Evolutionary conservation across 2,329 filamentous ascomycete species (phyloP), one percentile per base, ranked within the genome.

Genomic region (Fusarium sororula): DNA sequence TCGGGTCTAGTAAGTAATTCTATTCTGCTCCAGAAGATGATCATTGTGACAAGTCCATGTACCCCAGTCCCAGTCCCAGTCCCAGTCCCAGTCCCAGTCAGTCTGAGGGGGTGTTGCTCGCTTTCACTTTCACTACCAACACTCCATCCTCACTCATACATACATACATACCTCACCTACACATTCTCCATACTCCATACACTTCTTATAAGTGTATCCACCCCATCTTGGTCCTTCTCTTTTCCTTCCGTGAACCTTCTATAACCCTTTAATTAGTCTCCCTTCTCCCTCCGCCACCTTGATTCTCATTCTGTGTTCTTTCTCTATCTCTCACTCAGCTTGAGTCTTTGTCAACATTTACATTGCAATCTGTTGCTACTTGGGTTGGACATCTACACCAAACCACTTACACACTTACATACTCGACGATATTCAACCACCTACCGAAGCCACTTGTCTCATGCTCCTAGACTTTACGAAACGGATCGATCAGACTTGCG

Each of bases 131-230:
- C 66, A 50, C 42, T 67, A 75, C 66, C 47, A 72, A 66, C 42
- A 68, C 71, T 73, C 74, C 67, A 67, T 67, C 56, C 56, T 59
- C 32, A 35, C 56, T 59, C 14, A 35, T 35, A 35, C 56, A 51
- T 59, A 35, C 56, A 51, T 59, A 57, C 45, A 30, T 48, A 30
- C 45, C 26, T 48, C 45, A 48, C 54, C 38, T 45, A 50, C 37
- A 47, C 22, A 54, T 54, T 32, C 45, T 60, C 57, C 37, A 61
- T 55, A 61, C 47, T 61, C 48, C 58, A 35, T 61, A 51, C 42
- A 42, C 44, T 64, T 79, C 73, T 77, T 80, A 81, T 81, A 81
- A 80, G 78, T 78, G 72, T 79, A 81, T 78, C 75, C 80, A 77
- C 77, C 79, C 80, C 75, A 74, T 76, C 73, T 73, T 75, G 75